Evolutionary conservation across 1,284 basidiomycete species (phyloP).

Genomic region (Wolfiporia cocos): DNA sequence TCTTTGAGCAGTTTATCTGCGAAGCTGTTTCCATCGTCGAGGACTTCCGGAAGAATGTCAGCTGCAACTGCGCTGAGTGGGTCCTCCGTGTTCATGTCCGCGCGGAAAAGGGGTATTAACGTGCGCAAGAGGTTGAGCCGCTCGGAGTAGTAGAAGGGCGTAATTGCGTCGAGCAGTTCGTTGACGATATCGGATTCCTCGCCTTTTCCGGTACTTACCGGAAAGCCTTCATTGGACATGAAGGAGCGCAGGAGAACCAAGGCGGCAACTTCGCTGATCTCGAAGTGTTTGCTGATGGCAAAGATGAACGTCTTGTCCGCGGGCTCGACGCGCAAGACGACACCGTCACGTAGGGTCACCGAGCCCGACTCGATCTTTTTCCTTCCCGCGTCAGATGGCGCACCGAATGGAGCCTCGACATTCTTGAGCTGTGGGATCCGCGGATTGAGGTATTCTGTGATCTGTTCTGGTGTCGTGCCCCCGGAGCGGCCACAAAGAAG

Average conservation of each 20-base stretch:
- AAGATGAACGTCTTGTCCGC: conserved; percentile 63
- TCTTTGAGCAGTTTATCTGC: conserved; percentile 49
- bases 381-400: conserved; percentile 59
- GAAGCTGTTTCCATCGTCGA: conserved; percentile 57
- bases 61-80: conserved; percentile 49
- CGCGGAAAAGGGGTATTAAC: conserved; percentile 58
- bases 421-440: conserved; percentile 52
- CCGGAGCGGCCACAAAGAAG: conserved; percentile 54
- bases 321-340: conserved; percentile 53
- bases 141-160: conserved; percentile 77
- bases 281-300: conserved; percentile 64
- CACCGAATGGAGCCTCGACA: conserved; percentile 56
- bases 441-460: conserved; percentile 49
- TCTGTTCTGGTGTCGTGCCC: conserved; percentile 47
- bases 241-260: conserved; percentile 70
- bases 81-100: conserved; percentile 50
- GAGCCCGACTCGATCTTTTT: conserved; percentile 60
- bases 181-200: conserved; percentile 43
- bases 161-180: conserved; percentile 66
- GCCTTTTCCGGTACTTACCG: conserved; percentile 38
- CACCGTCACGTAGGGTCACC: conserved; percentile 59
- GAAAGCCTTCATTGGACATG: conserved; percentile 72
- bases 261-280: conserved; percentile 74
- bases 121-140: conserved; percentile 61
- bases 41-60: conserved; percentile 50